These are phyloP conservation scores for Lactifluus volemus DNA, from an alignment of 768 basidiomycete species.

Conservation along the genomic window DNA sequence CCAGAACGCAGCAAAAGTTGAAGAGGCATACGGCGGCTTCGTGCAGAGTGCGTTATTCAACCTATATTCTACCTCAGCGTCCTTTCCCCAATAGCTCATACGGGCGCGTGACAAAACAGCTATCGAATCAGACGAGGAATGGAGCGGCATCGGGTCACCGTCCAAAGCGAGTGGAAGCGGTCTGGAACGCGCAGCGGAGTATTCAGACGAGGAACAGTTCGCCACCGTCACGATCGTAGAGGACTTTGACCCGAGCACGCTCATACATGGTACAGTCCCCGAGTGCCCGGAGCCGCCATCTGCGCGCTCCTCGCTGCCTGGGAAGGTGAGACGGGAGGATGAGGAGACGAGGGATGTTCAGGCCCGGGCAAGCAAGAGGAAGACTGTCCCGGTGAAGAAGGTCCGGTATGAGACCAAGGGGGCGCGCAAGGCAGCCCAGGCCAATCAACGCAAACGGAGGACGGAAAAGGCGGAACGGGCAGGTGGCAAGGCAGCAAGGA, in stretches of 20 bases:
- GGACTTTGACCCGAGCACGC: slow-evolving; percentile 71
- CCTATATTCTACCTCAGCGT: background rate
- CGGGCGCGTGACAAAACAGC: background rate
- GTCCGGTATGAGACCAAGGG: slow-evolving; percentile 65
- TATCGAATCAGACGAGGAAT: slow-evolving; percentile 37
- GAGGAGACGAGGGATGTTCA: background rate
- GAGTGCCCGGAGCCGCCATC: slow-evolving; percentile 3
- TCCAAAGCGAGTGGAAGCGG: slow-evolving; percentile 22
- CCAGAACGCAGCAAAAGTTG: slow-evolving; percentile 70
- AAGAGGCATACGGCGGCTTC: slow-evolving; percentile 53
- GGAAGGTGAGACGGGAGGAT: slow-evolving; percentile 8
- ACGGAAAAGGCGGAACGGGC: slow-evolving; percentile 66
- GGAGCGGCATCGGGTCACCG: slow-evolving; percentile 35
- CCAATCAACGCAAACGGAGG: slow-evolving; percentile 55
- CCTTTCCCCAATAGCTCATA: background rate
- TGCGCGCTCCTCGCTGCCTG: slow-evolving; percentile 23
- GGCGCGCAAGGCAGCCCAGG: slow-evolving; percentile 49
- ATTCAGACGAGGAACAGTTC: slow-evolving; percentile 73
- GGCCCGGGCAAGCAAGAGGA: slow-evolving; percentile 1
- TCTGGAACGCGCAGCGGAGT: slow-evolving; percentile 53
- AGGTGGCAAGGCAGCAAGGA: slow-evolving; percentile 51
- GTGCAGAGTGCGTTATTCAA: background rate
- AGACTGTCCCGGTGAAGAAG: slow-evolving; percentile 23
- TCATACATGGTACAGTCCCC: slow-evolving; percentile 37
- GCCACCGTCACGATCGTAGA: slow-evolving; percentile 90